phyloP scores from a whole-genome alignment of 805 yeast species.

The Saturnispora galanensis region DNA sequence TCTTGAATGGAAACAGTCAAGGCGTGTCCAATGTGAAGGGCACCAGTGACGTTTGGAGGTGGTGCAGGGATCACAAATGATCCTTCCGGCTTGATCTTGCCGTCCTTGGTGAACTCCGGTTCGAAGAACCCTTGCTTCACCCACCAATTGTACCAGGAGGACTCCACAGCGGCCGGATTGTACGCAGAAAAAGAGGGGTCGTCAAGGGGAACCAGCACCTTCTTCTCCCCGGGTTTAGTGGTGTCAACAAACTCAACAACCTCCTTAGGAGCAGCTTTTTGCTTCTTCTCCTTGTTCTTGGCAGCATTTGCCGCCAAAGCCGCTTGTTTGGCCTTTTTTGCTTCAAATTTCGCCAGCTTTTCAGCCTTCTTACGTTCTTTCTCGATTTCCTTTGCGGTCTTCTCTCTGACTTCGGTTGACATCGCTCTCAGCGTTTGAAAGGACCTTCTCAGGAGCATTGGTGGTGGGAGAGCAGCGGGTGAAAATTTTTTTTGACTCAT shows the following conservation, averaged over 20 bases:
- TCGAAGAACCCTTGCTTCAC: conserved; percentile 74
- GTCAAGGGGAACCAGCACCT: conserved; percentile 73
- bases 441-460: conserved; percentile 6
- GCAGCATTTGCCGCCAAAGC: conserved; percentile 40
- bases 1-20: conserved; percentile 93
- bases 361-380: conserved; percentile 51
- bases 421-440: conserved; percentile 1
- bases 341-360: conserved; percentile 54
- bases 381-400: conserved; percentile 70
- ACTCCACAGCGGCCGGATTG: conserved; percentile 85
- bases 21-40: conserved; percentile 97
- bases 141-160: conserved; percentile 99
- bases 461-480: background rate
- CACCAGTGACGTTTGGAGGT: conserved; percentile 98
- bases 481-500: conserved; percentile 8
- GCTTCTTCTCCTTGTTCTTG: conserved; percentile 43
- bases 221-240: conserved; percentile 87
- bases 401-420: conserved; percentile 14
- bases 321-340: conserved; percentile 69
- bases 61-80: conserved; percentile 92
- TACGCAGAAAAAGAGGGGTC: conserved; percentile 93
- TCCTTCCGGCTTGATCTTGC: conserved; percentile 73
- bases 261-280: conserved; percentile 60
- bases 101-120: conserved; percentile 73
- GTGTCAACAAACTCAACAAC: conserved; percentile 78